A percentile compares a stretch with the other conserved stretches of the same genome.
These are phyloP conservation scores for Taphrina pruni DNA, from an alignment of 1,139 yeast genomes.

Conservation along the genomic window DNA sequence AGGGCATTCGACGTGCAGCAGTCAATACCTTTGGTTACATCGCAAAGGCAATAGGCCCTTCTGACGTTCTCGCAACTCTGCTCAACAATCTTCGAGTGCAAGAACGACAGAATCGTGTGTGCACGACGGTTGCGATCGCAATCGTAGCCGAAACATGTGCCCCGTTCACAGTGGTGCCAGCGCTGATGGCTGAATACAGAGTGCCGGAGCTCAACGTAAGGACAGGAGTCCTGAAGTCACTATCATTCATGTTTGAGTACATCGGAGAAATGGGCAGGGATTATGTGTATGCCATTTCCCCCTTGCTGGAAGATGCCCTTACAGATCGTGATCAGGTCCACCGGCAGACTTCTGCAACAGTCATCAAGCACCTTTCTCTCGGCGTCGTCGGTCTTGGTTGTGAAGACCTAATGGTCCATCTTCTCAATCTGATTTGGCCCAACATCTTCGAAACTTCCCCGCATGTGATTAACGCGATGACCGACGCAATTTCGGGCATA, in stretches of 20 bases:
- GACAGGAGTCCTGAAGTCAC: constrained; percentile 90
- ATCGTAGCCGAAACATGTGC: constrained; percentile 93
- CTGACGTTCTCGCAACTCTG: constrained; percentile 85
- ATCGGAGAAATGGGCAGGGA: constrained; percentile 82
- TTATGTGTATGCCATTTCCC: constrained; percentile 79
- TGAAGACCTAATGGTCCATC: constrained; percentile 75
- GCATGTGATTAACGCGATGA: constrained; percentile 81
- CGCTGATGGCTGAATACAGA: constrained; percentile 92
- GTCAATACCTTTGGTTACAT: constrained; percentile 90
- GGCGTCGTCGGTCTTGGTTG: constrained; percentile 77
- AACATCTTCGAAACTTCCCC: constrained; percentile 61
- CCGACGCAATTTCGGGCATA: constrained; percentile 80
- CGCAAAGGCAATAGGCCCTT: constrained; percentile 94
- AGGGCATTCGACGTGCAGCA: constrained; percentile 80
- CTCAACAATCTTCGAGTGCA: constrained; percentile 86
- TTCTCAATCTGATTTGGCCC: constrained; percentile 72
- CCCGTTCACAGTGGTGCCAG: constrained; percentile 95
- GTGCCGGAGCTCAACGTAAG: constrained; percentile 93
- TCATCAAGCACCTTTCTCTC: constrained; percentile 78
- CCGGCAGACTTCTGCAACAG: constrained; percentile 93
- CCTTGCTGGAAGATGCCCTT: constrained; percentile 85
- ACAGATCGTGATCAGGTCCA: constrained; percentile 92
- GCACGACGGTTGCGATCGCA: constrained; percentile 98
- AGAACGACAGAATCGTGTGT: constrained; percentile 93
- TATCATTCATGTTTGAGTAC: constrained; percentile 93